These are phyloP conservation scores for Puccinia polysora DNA, from an alignment of 1,284 basidiomycete genomes.

Conservation along the genomic window DNA sequence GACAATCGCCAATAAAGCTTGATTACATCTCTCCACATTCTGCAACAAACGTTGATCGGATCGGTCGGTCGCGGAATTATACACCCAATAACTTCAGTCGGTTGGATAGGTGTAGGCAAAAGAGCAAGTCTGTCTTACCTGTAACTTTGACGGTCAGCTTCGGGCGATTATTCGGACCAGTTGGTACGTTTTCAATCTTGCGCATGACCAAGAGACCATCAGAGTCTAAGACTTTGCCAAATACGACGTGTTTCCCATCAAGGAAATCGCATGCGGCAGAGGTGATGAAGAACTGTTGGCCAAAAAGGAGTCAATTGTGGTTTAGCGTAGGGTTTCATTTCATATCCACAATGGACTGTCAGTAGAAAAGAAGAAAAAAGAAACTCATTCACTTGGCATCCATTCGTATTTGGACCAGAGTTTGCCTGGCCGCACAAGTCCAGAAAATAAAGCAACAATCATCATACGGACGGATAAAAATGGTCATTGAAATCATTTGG, in stretches of 20 bases:
- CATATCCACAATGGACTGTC: too few species aligned
- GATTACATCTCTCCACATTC: too few species aligned
- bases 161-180: slow-evolving; percentile 76
- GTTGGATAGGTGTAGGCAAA: too few species aligned
- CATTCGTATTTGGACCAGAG: slow-evolving; percentile 85
- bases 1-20: too few species aligned
- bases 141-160: slow-evolving; percentile 77
- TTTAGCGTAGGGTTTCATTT: slow-evolving; percentile 50
- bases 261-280: slow-evolving; percentile 88
- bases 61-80: too few species aligned
- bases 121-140: too few species aligned
- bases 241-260: slow-evolving; percentile 89
- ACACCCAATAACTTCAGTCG: too few species aligned
- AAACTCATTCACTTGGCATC: slow-evolving; percentile 67
- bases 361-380: neutral
- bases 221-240: slow-evolving; percentile 71
- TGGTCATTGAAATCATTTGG: neutral
- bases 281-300: slow-evolving; percentile 84
- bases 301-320: slow-evolving; percentile 5
- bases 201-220: slow-evolving; percentile 80
- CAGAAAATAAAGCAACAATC: neutral
- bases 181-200: slow-evolving; percentile 90
- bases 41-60: too few species aligned
- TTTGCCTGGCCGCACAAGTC: slow-evolving; percentile 77
- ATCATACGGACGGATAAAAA: neutral